Percentiles rank a stretch among this genome's conserved stretches.
Evolutionary conservation across 371 early-diverging fungal species (phyloP).

Genomic region (Lichtheimia hyalospora): DNA sequence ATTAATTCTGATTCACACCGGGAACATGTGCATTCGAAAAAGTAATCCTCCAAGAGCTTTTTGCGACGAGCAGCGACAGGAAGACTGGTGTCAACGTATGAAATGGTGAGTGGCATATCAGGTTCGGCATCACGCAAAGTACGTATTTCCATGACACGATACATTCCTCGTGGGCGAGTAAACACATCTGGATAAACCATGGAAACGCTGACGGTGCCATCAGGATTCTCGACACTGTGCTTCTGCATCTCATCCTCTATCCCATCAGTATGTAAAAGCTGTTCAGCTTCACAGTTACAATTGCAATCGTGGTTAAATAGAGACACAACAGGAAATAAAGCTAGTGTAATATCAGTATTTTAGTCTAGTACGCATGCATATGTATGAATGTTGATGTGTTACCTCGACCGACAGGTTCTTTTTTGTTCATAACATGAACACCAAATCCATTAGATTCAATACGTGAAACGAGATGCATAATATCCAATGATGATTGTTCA

Average conservation of each 20-base stretch:
- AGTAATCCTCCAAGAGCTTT: conserved; percentile 43
- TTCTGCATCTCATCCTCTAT: conserved; percentile 11
- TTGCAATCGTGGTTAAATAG: conserved; percentile 54
- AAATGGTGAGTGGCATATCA: conserved; percentile 46
- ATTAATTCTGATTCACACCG: conserved; percentile 25
- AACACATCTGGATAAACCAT: conserved; percentile 23
- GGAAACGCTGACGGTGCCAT: background rate
- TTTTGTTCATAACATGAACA: conserved; percentile 24
- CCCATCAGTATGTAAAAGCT: conserved; percentile 15
- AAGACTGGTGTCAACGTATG: conserved; percentile 51
- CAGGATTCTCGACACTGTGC: background rate
- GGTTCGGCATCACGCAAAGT: conserved; percentile 25
- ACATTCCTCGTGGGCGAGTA: conserved; percentile 22
- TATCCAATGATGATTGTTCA: conserved; percentile 1
- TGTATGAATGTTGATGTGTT: background rate
- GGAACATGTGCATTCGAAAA: conserved; percentile 47
- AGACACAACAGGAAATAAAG: conserved; percentile 22
- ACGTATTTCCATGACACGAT: conserved; percentile 31
- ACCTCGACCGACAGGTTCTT: conserved; percentile 22
- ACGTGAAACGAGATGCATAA: conserved; percentile 43
- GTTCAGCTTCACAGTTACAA: conserved; percentile 43
- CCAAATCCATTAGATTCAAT: conserved; percentile 62
- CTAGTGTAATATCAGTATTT: no score
- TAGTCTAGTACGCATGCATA: background rate
- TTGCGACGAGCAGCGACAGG: conserved; percentile 42